These are phyloP conservation scores for Coemansia sp. DNA, from an alignment of 192 early-diverging fungal species.

Conservation along the genomic window DNA sequence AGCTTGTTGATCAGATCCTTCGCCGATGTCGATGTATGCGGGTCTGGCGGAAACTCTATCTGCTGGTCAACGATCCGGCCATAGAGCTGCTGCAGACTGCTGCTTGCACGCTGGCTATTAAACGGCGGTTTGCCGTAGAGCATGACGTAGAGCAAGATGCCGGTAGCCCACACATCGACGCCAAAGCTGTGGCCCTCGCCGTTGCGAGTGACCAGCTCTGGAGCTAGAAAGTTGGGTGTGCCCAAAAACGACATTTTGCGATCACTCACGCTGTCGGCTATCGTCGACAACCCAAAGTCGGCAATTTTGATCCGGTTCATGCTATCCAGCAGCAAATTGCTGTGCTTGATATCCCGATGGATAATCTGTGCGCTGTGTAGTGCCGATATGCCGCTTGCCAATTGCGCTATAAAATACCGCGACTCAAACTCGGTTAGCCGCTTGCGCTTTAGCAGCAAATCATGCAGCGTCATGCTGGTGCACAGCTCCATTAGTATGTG, in stretches of 20 bases:
- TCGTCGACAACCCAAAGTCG: constrained; percentile 95
- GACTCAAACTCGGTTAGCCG: constrained; percentile 89
- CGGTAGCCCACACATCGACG: constrained; percentile 95
- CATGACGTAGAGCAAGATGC: constrained; percentile 91
- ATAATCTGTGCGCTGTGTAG: constrained; percentile 83
- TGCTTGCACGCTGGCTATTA: constrained; percentile 24
- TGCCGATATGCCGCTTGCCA: constrained; percentile 78
- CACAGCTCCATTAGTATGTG: constrained; percentile 95
- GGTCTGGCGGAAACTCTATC: constrained; percentile 69
- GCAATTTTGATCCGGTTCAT: constrained; percentile 89
- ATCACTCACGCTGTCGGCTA: constrained; percentile 76
- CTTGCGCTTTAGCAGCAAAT: constrained; percentile 76
- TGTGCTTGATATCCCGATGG: constrained; percentile 95
- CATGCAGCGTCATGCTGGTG: constrained; percentile 84
- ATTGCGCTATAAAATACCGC: constrained; percentile 83
- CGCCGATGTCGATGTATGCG: constrained; percentile 64
- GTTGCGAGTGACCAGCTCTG: constrained; percentile 86
- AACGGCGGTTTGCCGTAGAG: constrained; percentile 92
- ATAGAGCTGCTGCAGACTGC: constrained; percentile 47
- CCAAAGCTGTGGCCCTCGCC: constrained; percentile 87
- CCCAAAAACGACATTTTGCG: constrained; percentile 97
- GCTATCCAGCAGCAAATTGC: constrained; percentile 86
- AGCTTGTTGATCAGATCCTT: constrained; percentile 71
- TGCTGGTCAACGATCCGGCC: constrained; percentile 38
- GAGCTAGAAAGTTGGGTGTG: constrained; percentile 98